A percentile compares a stretch with the other conserved stretches of the same genome.
These are phyloP conservation scores for Juncus effusus DNA, from an alignment of 176 grass and related monocot species.

Conservation along the genomic window DNA sequence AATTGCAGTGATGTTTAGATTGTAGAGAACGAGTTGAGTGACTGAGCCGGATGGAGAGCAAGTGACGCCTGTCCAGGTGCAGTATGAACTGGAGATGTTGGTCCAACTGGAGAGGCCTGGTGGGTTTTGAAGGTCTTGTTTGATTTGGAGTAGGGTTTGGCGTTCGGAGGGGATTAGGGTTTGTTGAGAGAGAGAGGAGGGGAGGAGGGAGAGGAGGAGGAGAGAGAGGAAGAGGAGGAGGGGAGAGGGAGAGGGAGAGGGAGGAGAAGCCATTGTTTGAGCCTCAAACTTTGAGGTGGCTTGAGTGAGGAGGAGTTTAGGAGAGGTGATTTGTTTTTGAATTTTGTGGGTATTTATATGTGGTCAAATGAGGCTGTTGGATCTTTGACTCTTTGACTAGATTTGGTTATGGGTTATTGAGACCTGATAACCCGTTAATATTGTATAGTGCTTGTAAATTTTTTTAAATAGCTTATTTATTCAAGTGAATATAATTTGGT, in stretches of 20 bases:
- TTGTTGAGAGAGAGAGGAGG: slow-evolving; percentile 8
- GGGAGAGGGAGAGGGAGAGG: neutral
- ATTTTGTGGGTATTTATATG: too few species aligned
- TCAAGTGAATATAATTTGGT: too few species aligned
- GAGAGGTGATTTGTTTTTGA: too few species aligned
- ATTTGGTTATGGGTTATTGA: too few species aligned
- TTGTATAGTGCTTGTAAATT: too few species aligned
- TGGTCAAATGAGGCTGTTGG: too few species aligned
- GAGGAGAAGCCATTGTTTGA: slow-evolving; percentile 27
- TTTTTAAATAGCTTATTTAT: too few species aligned
- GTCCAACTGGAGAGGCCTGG: slow-evolving; percentile 41
- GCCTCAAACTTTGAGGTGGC: neutral
- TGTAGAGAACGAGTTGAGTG: slow-evolving; percentile 25
- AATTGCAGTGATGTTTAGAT: slow-evolving; percentile 20
- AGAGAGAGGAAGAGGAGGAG: slow-evolving; percentile 21
- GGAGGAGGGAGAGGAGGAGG: neutral
- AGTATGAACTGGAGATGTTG: slow-evolving; percentile 24
- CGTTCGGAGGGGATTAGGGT: slow-evolving; percentile 37
- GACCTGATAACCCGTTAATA: too few species aligned
- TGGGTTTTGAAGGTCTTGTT: slow-evolving; percentile 42
- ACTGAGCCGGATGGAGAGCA: slow-evolving; percentile 40
- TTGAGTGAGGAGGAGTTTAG: neutral
- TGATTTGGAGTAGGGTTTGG: slow-evolving; percentile 43
- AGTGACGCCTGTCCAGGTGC: slow-evolving; percentile 44
- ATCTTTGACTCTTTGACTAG: too few species aligned